A percentile compares a stretch with the other conserved stretches of the same genome.
These are phyloP conservation scores for Microbotryum intermedium DNA, from an alignment of 1,284 basidiomycete genomes.

Conservation along the genomic window DNA sequence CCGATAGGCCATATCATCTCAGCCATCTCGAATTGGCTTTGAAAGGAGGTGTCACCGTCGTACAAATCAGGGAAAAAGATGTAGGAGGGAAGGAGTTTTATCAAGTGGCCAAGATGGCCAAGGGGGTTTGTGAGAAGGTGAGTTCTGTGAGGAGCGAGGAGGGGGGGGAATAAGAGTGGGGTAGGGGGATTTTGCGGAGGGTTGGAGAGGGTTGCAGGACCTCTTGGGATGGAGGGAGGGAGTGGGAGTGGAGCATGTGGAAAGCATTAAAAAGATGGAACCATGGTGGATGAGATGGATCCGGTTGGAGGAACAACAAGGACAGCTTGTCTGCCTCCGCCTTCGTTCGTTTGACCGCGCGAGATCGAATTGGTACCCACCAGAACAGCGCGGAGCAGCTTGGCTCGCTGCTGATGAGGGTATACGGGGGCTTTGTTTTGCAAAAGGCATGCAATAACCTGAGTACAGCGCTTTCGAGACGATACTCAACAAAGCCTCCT, in stretches of 20 bases:
- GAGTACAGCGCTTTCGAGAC: background rate
- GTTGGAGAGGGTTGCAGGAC: background rate
- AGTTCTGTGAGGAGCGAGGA: slow-evolving; percentile 4
- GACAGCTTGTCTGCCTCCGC: too few relatives aligned
- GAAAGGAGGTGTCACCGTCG: slow-evolving; percentile 75
- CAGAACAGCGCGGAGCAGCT: too few relatives aligned
- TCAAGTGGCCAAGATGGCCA: slow-evolving; percentile 60
- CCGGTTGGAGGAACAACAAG: too few relatives aligned
- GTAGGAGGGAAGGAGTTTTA: slow-evolving; percentile 77
- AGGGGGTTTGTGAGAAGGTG: slow-evolving; percentile 61
- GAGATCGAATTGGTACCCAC: too few relatives aligned
- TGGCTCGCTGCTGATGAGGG: too few relatives aligned
- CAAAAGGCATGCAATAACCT: too few relatives aligned
- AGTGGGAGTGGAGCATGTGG: too few relatives aligned
- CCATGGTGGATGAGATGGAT: too few relatives aligned
- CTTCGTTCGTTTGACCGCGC: too few relatives aligned
- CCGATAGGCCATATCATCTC: slow-evolving; percentile 41
- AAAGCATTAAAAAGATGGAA: too few relatives aligned
- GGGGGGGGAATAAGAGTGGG: background rate
- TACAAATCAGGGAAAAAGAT: slow-evolving; percentile 80
- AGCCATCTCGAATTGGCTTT: slow-evolving; percentile 53
- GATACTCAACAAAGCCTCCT: background rate
- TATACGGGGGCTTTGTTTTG: too few relatives aligned
- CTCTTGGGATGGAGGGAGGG: background rate
- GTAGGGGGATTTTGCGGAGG: background rate